Evolutionary conservation across 192 early-diverging fungal species (phyloP), one percentile per base, ranked within the genome.

Genomic region (Allomyces macrogynus): DNA sequence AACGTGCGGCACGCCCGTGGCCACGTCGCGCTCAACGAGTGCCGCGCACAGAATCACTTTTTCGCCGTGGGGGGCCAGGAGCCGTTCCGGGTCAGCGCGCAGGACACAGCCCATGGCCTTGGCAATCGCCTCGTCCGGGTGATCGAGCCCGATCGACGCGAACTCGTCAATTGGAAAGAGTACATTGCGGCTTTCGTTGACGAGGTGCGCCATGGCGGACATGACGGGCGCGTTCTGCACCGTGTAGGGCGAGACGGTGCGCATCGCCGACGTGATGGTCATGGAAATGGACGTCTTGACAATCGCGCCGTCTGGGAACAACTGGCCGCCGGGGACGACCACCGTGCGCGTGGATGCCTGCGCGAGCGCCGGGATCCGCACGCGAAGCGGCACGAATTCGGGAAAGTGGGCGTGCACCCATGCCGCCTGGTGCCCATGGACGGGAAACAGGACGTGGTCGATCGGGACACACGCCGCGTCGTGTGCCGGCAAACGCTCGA

Each of bases 191-290:
- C 76, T 70, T 14, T 69, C 65, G 2, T 63, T 65, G 40, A 83
- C 61, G 12, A 78, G 71, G 16, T 75, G 67, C 18, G 81, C 72
- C n/a, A 83, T 74, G 10, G 70, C 72, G 22, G 76, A 77, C 11
- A 86, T 73, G 9, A 75, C 76, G 12, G 81, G 77, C 0, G 80
- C 84, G 63, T 80, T 74, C 63, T 78, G 74, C 14, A 80, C 77
- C 1, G 81, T 78, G 71, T 77, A 86, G 18, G 84, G 84, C 43
- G 80, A 81, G 68, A 86, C 77, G 5, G 83, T 86, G 42, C 84
- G 82, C 66, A 86, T 62, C 18, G 83, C 83, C 4, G 83, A 84
- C 3, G 83, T 73, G 1, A 83, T 71, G 63, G 83, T 86, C 66
- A 84, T 74, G 8, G 81, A 83, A 20, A 86, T 71, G 5, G 78